These are phyloP conservation scores for Purpureocillium lavendulum DNA, from an alignment of 2,329 filamentous ascomycete species.

Conservation along the genomic window DNA sequence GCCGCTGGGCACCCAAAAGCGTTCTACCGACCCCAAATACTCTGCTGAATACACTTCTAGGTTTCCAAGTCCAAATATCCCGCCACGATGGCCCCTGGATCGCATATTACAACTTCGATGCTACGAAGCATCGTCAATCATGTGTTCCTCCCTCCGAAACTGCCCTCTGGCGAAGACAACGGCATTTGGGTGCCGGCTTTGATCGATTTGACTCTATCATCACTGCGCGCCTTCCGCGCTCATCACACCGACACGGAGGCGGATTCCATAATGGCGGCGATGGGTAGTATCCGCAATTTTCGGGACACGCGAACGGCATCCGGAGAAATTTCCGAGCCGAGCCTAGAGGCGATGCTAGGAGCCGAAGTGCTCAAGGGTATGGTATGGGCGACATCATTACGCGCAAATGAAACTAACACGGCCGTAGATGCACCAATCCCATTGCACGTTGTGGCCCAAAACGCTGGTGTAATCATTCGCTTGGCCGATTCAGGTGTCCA, in stretches of 20 bases:
- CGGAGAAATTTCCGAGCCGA: neutral
- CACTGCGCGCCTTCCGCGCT: neutral
- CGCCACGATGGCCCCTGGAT: too few species aligned
- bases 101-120: too few species aligned
- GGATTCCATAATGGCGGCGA: neutral
- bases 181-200: conserved; percentile 2
- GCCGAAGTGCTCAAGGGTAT: neutral
- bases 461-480: conserved; percentile 23
- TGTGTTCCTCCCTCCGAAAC: conserved; percentile 20
- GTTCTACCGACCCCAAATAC: too few species aligned
- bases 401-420: neutral
- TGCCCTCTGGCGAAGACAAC: conserved; percentile 12
- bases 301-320: neutral
- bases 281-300: conserved; percentile 1
- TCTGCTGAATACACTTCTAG: too few species aligned
- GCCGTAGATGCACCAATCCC: neutral
- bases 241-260: neutral
- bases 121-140: conserved; percentile 12
- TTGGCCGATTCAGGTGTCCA: conserved; percentile 8
- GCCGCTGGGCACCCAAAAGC: too few species aligned
- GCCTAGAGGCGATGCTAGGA: conserved; percentile 1
- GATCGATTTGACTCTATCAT: conserved; percentile 1
- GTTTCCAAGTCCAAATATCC: too few species aligned
- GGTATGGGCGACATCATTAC: neutral
- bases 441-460: conserved; percentile 23